Base-by-base conservation (phyloP, 2,329 filamentous ascomycete genomes). In the Monilinia fructicola region DNA sequence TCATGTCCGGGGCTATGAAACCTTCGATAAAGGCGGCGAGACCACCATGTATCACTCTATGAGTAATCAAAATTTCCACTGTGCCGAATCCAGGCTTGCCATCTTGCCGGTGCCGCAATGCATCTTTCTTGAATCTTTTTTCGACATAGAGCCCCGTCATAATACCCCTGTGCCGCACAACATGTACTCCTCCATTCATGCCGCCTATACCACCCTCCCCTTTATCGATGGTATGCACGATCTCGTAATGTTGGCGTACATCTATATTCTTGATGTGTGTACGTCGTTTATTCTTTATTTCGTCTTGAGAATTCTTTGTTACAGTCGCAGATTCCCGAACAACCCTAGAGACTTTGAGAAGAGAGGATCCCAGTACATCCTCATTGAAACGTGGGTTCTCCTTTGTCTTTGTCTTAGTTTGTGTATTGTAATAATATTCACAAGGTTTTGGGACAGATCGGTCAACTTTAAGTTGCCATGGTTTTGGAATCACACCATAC, bases 131-230 rank as follows among this genome's bases (percentile, higher is more conserved):
- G 56, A 72, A 72, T 58, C 67, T 67, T 38, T 72, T 72, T 28
- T 71, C 70, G 5, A 72, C 66, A 42, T 58, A 68, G 9, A 72
- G 60, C 23, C 54, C 35, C 16, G n/a, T 50, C 46, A 50, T 50
- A 11, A 38, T 42, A 10, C 53, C 62, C 53, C 69, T 73, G 42
- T 69, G 50, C 21, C 69, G 68, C 2, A 73, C 73, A 11, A 74
- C 71, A 60, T 68, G 70, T 6, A 73, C 70, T n/a, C 73, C 73
- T 4, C 71, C 73, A 54, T 75, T 75, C 72, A 75, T 74, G 3
- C 67, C 73, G 11, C 74, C 74, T 52, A 72, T 54, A 0, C 12
- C 61, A 14, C 71, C 73, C 21, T 69, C 64, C 1, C 70, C 72
- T 6, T 44, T 16, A 61, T 75, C 74, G 35, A 75, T 71, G 16